phyloP scores from a whole-genome alignment of 2,329 filamentous ascomycete species.

The Aspergillus udagawae region DNA sequence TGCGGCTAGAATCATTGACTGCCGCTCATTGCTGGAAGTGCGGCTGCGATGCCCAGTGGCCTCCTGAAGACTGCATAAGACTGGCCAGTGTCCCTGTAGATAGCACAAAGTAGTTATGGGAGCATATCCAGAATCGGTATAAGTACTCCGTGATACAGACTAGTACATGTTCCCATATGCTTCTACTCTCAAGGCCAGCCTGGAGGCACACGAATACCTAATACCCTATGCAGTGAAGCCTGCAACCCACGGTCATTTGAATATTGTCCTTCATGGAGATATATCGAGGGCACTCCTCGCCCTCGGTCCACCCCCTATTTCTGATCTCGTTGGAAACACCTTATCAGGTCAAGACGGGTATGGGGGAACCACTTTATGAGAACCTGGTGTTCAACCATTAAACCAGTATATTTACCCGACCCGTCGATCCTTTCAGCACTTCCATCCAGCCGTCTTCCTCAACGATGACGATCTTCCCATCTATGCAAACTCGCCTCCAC shows the following conservation, averaged over 20 bases:
- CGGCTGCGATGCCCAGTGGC: background rate
- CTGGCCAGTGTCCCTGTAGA: too few relatives aligned
- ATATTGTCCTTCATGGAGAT: background rate
- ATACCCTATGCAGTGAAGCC: too few relatives aligned
- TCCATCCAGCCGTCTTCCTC: conserved; percentile 68
- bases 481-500: conserved; percentile 87
- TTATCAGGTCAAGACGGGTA: background rate
- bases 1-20: too few relatives aligned
- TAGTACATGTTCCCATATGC: too few relatives aligned
- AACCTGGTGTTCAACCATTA: conserved; percentile 5
- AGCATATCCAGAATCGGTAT: too few relatives aligned
- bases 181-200: too few relatives aligned
- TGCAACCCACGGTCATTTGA: background rate
- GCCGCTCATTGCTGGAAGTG: background rate
- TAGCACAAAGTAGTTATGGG: too few relatives aligned
- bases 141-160: too few relatives aligned
- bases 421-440: conserved; percentile 41
- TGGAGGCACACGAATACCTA: too few relatives aligned
- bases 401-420: conserved; percentile 17
- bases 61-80: background rate
- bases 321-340: background rate
- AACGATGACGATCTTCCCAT: conserved; percentile 79
- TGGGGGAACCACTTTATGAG: background rate
- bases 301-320: background rate
- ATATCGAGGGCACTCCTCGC: background rate